phyloP scores from a whole-genome alignment of 768 basidiomycete genomes.

The Amanita polypyramis region DNA sequence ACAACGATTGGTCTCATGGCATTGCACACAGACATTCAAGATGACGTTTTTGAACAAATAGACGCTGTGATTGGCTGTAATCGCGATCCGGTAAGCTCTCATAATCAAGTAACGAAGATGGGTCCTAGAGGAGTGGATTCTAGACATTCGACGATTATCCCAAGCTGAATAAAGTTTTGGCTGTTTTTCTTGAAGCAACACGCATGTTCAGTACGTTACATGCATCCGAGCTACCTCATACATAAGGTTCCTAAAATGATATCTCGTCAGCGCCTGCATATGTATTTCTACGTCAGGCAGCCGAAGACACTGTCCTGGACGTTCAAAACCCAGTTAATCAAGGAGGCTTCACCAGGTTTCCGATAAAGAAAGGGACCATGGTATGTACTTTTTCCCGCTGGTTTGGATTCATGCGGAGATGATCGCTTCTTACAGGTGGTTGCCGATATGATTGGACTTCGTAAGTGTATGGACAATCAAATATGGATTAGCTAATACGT shows the following conservation, averaged over 20 bases:
- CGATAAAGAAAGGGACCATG: constrained; percentile 1
- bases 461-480: neutral
- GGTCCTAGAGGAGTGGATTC: neutral
- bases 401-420: neutral
- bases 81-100: constrained; percentile 22
- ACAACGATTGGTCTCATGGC: constrained; percentile 34
- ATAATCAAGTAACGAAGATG: no score
- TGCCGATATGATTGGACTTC: neutral
- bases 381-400: neutral
- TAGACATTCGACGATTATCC: constrained; percentile 13
- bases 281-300: constrained; percentile 17
- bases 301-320: constrained; percentile 17
- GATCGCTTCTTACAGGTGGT: neutral
- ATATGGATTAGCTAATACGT: neutral
- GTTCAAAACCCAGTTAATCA: constrained; percentile 13
- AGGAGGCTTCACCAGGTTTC: constrained; percentile 1
- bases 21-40: constrained; percentile 30
- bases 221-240: constrained; percentile 1
- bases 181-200: constrained; percentile 21
- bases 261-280: constrained; percentile 8
- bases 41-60: constrained; percentile 31
- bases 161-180: constrained; percentile 17
- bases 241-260: neutral
- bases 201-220: constrained; percentile 19
- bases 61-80: constrained; percentile 21